These are phyloP conservation scores for Podila verticillata DNA, from an alignment of 192 early-diverging fungal genomes.

Conservation along the genomic window DNA sequence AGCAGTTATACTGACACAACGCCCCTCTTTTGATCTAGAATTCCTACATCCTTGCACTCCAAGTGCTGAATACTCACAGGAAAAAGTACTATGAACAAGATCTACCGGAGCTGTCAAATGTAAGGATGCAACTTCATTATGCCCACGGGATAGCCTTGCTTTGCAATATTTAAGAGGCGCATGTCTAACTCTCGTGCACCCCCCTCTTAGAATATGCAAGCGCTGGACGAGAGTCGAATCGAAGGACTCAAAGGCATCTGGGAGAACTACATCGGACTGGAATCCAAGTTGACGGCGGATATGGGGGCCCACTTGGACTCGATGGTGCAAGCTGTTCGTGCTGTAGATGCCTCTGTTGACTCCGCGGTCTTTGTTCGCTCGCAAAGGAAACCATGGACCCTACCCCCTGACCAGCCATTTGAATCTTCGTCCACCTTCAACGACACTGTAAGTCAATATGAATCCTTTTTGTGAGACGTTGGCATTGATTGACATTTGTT, in stretches of 20 bases:
- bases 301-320: slow-evolving; percentile 44
- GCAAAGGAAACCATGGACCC: slow-evolving; percentile 32
- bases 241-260: slow-evolving; percentile 64
- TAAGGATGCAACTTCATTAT: slow-evolving; percentile 29
- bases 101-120: slow-evolving; percentile 67
- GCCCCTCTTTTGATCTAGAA: slow-evolving; percentile 57
- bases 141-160: background rate
- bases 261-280: slow-evolving; percentile 57
- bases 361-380: slow-evolving; percentile 59
- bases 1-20: background rate
- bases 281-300: slow-evolving; percentile 50
- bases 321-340: slow-evolving; percentile 37
- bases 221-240: slow-evolving; percentile 64
- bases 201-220: slow-evolving; percentile 65
- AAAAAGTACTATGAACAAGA: slow-evolving; percentile 69
- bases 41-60: slow-evolving; percentile 70
- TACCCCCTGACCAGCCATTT: slow-evolving; percentile 44
- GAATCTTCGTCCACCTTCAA: slow-evolving; percentile 38
- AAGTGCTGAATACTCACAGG: slow-evolving; percentile 70
- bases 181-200: too few species aligned
- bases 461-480: background rate
- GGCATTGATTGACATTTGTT: background rate
- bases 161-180: too few species aligned
- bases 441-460: slow-evolving; percentile 38
- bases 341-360: slow-evolving; percentile 64